Percentiles rank a stretch among this genome's conserved stretches.
Conservation (phyloP, 2,329 filamentous ascomycete genomes). For the Colletotrichum incanum region DNA sequence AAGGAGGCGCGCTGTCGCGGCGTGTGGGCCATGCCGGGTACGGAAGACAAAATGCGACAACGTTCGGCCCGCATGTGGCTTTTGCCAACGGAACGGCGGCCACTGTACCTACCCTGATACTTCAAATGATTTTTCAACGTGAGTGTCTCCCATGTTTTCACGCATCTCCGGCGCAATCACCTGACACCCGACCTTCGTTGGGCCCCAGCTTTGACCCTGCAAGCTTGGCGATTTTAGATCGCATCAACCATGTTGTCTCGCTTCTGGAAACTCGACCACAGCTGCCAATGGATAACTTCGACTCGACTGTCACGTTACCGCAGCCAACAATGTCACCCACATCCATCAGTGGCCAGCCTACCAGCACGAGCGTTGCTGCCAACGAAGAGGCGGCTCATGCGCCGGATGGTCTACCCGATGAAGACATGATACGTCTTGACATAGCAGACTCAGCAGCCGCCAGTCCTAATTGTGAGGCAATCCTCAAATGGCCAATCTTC, state of each 20-base stretch:
- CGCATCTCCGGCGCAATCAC: too few relatives aligned
- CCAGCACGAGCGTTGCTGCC: background rate
- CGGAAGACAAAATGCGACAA: conserved; percentile 58
- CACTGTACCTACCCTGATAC: conserved; percentile 52
- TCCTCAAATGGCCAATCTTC: conserved; percentile 52
- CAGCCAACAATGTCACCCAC: background rate
- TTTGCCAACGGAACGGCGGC: conserved; percentile 52
- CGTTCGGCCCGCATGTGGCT: conserved; percentile 54
- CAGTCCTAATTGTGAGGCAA: conserved; percentile 46
- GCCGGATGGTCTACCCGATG: conserved; percentile 14
- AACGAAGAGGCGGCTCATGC: background rate
- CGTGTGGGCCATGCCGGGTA: conserved; percentile 55
- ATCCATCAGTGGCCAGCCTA: conserved; percentile 3
- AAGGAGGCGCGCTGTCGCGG: conserved; percentile 53
- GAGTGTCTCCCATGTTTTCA: background rate
- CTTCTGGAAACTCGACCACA: conserved; percentile 43
- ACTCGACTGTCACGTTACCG: background rate
- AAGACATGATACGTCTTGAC: conserved; percentile 32
- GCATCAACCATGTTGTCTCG: conserved; percentile 48
- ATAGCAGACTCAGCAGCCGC: conserved; percentile 42
- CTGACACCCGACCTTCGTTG: background rate
- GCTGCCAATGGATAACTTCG: background rate
- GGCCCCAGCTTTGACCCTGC: conserved; percentile 54
- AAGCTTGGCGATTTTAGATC: conserved; percentile 54
- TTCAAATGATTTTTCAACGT: conserved; percentile 49